phyloP scores from a whole-genome alignment of 2,329 filamentous ascomycete species.

The Penicillium rolfsii region DNA sequence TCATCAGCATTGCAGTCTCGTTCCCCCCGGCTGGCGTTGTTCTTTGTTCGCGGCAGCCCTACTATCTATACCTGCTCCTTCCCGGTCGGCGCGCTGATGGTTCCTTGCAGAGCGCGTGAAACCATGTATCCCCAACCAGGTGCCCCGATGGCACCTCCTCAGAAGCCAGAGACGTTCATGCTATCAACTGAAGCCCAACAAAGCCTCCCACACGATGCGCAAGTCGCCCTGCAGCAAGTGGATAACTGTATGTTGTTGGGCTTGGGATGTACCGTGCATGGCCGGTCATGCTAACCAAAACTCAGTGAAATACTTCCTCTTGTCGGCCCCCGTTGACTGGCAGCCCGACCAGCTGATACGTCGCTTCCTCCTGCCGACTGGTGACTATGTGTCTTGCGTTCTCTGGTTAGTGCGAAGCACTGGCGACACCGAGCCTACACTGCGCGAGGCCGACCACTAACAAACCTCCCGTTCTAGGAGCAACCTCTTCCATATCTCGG shows the following conservation, averaged over 20 bases:
- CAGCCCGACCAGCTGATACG: constrained; percentile 94
- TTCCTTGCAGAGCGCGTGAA: constrained; percentile 18
- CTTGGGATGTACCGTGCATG: not conserved
- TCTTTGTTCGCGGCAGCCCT: constrained; percentile 28
- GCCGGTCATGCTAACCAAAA: constrained; percentile 8
- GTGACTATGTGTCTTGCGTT: constrained; percentile 98
- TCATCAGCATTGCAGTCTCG: constrained; percentile 6
- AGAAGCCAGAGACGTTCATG: constrained; percentile 99
- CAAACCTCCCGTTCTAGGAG: constrained; percentile 61
- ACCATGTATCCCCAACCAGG: constrained; percentile 78
- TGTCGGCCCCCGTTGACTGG: constrained; percentile 98
- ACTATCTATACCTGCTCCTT: constrained; percentile 18
- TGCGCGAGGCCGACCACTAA: constrained; percentile 13
- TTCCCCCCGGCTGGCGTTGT: constrained; percentile 3
- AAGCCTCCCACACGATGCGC: constrained; percentile 91
- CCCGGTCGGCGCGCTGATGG: constrained; percentile 29
- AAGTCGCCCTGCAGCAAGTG: constrained; percentile 96
- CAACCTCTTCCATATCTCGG: constrained; percentile 98
- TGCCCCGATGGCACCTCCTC: constrained; percentile 83
- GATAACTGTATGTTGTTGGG: constrained; percentile 77
- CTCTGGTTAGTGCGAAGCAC: constrained; percentile 67
- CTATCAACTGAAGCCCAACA: constrained; percentile 96
- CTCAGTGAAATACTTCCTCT: constrained; percentile 98
- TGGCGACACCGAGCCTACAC: not conserved
- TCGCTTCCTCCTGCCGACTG: constrained; percentile 90